Conservation (phyloP, 2,329 filamentous ascomycete species). For the Pseudogymnoascus destructans region DNA sequence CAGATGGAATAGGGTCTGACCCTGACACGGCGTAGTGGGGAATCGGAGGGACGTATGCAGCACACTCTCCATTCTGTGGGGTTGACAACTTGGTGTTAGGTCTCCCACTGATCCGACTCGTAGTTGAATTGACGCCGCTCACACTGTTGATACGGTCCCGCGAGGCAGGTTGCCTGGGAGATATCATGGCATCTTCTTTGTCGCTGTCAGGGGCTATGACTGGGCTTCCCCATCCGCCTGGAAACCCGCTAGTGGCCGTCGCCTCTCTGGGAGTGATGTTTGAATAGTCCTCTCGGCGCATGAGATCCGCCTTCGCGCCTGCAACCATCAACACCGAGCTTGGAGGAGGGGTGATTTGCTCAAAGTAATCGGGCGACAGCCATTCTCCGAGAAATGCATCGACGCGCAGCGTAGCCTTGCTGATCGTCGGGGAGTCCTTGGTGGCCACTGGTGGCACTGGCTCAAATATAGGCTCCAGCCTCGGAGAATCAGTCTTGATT, state of each 20-base stretch:
- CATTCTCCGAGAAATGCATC: slow-evolving; percentile 94
- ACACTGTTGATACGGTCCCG: slow-evolving; percentile 26
- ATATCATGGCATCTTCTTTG: slow-evolving; percentile 20
- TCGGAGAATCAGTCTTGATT: slow-evolving; percentile 20
- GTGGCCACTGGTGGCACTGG: slow-evolving; percentile 16
- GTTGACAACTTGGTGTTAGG: neutral
- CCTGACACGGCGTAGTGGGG: slow-evolving; percentile 74
- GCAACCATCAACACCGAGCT: slow-evolving; percentile 77
- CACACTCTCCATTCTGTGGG: slow-evolving; percentile 18
- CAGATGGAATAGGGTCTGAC: slow-evolving; percentile 69
- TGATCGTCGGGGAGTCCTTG: slow-evolving; percentile 26
- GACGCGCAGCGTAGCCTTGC: slow-evolving; percentile 57
- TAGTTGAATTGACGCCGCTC: slow-evolving; percentile 19
- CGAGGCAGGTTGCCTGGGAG: neutral
- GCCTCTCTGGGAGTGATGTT: slow-evolving; percentile 23
- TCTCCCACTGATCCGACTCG: neutral
- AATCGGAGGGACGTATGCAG: slow-evolving; percentile 57
- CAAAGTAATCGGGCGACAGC: slow-evolving; percentile 87
- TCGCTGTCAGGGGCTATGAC: slow-evolving; percentile 17
- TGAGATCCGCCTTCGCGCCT: slow-evolving; percentile 73
- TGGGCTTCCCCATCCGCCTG: slow-evolving; percentile 28
- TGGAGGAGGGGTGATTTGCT: slow-evolving; percentile 80
- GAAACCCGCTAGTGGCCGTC: slow-evolving; percentile 26
- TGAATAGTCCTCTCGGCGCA: slow-evolving; percentile 59
- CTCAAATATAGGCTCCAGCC: slow-evolving; percentile 21